A percentile compares a stretch with the other conserved stretches of the same genome.
phyloP scores from a whole-genome alignment of 768 basidiomycete genomes.

The Mrakia gelida region DNA sequence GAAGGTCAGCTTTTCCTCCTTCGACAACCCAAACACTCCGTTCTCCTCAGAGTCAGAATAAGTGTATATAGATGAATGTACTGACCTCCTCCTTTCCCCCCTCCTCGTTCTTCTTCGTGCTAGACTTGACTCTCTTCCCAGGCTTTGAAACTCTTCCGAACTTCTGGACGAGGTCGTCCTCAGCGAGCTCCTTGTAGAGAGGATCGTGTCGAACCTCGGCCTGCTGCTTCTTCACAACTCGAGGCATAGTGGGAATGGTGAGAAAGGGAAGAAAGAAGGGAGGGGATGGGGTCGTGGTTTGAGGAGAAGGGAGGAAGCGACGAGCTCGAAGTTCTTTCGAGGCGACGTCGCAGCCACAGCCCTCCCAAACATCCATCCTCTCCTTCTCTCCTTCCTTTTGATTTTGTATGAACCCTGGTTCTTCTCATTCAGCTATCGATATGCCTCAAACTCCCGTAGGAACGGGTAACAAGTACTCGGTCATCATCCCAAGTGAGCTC shows the following conservation, averaged over 20 bases:
- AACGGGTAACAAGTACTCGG: conserved; percentile 63
- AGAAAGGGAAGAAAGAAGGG: neutral
- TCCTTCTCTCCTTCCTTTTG: neutral
- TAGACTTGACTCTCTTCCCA: conserved; percentile 48
- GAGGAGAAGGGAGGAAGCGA: too few relatives aligned
- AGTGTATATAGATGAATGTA: conserved; percentile 38
- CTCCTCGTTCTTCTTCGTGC: conserved; percentile 41
- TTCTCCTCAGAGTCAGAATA: neutral
- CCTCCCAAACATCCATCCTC: neutral
- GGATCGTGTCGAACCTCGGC: conserved; percentile 65
- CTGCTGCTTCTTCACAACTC: conserved; percentile 19
- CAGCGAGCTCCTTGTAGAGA: conserved; percentile 72
- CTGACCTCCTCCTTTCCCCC: conserved; percentile 60
- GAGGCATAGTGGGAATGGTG: conserved; percentile 8
- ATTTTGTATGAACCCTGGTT: neutral
- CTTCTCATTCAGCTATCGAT: neutral
- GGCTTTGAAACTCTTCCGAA: conserved; percentile 66
- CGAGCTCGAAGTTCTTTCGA: too few relatives aligned
- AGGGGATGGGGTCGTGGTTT: neutral
- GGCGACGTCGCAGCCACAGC: too few relatives aligned
- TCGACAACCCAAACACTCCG: neutral
- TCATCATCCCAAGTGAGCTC: conserved; percentile 66
- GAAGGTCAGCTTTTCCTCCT: neutral
- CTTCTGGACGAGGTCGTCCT: conserved; percentile 69
- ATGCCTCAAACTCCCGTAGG: conserved; percentile 7